These are phyloP conservation scores for Trichoderma erinaceum DNA, from an alignment of 495 filamentous ascomycete species.

Conservation along the genomic window DNA sequence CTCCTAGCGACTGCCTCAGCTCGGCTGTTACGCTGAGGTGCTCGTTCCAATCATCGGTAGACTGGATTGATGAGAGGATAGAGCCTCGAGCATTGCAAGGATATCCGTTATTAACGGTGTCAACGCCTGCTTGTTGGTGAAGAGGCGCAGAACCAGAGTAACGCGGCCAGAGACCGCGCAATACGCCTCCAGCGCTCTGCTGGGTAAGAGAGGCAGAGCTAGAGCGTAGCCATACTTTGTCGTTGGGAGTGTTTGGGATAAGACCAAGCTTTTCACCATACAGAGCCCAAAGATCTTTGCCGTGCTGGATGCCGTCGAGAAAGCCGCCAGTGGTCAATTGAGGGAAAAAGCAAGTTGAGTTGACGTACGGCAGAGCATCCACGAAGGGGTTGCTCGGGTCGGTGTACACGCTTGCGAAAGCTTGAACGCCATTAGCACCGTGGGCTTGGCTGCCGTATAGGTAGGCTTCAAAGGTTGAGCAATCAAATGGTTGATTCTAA, in stretches of 20 bases:
- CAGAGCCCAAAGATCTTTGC: conserved; percentile 1
- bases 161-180: conserved; percentile 1
- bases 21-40: background rate
- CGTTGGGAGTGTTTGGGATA: background rate
- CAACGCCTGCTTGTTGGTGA: background rate
- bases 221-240: conserved; percentile 1
- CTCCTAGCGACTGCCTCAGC: background rate
- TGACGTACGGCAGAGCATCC: conserved; percentile 3
- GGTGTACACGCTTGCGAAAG: background rate
- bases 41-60: background rate
- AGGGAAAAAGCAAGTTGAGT: conserved; percentile 6
- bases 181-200: background rate
- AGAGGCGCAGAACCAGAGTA: background rate
- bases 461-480: background rate
- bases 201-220: background rate
- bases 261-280: background rate
- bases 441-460: background rate
- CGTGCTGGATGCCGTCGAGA: background rate
- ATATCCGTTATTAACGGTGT: background rate
- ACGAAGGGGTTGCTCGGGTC: conserved; percentile 2
- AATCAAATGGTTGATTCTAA: conserved; percentile 4
- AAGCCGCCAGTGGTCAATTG: background rate
- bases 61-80: background rate
- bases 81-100: background rate
- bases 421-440: background rate